Percentiles rank a stretch among this genome's conserved stretches.
Evolutionary conservation across 1,284 basidiomycete species (phyloP).

Genomic region (Trichosporon sp.): DNA sequence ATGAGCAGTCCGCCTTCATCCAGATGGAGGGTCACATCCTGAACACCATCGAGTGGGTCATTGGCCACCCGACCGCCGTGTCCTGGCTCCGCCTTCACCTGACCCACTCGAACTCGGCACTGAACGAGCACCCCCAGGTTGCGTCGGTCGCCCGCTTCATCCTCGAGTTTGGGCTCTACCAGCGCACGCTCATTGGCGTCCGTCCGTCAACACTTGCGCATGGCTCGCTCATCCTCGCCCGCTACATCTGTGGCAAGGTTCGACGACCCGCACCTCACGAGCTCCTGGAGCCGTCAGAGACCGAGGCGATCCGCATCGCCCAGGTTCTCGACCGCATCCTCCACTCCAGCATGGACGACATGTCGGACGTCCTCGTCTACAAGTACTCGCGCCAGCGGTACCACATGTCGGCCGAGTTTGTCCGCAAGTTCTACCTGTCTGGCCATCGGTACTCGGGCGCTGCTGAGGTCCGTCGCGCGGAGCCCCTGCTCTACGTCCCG

Average conservation of each 20-base stretch:
- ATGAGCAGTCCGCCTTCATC: slow-evolving; percentile 92
- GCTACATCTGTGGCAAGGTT: slow-evolving; percentile 74
- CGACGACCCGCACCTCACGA: slow-evolving; percentile 58
- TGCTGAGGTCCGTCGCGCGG: slow-evolving; percentile 32
- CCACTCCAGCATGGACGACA: slow-evolving; percentile 74
- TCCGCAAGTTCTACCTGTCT: slow-evolving; percentile 79
- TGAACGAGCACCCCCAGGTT: slow-evolving; percentile 76
- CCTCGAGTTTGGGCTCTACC: slow-evolving; percentile 97
- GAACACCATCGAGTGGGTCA: slow-evolving; percentile 89
- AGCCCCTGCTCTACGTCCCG: slow-evolving; percentile 33
- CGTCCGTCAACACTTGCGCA: slow-evolving; percentile 80
- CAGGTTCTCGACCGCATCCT: slow-evolving; percentile 80
- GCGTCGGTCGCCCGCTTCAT: slow-evolving; percentile 93
- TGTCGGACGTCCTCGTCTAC: slow-evolving; percentile 90
- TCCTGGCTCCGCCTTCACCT: slow-evolving; percentile 74
- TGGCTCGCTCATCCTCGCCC: slow-evolving; percentile 81
- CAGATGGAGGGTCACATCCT: slow-evolving; percentile 96
- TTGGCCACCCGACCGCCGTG: slow-evolving; percentile 97
- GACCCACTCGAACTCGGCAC: slow-evolving; percentile 52
- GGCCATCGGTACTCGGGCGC: slow-evolving; percentile 51
- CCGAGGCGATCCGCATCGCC: slow-evolving; percentile 53
- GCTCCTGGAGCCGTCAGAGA: slow-evolving; percentile 22
- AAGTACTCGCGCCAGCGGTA: slow-evolving; percentile 97
- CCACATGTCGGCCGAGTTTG: slow-evolving; percentile 85
- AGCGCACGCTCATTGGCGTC: slow-evolving; percentile 87